phyloP scores from a whole-genome alignment of 164 flowering plant species.

The Piper longum region DNA sequence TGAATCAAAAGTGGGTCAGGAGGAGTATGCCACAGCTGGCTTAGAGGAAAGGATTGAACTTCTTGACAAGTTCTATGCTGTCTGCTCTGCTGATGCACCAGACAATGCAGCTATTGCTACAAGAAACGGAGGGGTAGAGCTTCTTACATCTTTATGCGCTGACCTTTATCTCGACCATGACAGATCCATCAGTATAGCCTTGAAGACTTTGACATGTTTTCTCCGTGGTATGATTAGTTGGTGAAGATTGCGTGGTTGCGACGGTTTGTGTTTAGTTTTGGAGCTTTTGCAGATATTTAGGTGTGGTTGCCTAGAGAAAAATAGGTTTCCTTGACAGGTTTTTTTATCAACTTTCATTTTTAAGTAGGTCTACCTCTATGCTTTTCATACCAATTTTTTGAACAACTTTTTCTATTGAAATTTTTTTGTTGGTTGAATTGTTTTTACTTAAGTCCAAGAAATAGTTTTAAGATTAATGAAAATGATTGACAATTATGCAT shows the following conservation, averaged over 20 bases:
- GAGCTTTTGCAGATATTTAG: not conserved
- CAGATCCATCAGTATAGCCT: constrained; percentile 22
- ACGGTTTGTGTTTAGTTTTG: not conserved
- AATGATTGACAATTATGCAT: too few species aligned
- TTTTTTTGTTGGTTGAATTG: too few species aligned
- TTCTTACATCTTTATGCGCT: constrained; percentile 45
- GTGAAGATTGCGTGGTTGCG: not conserved
- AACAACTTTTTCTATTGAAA: too few species aligned
- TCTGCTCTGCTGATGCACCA: constrained; percentile 39
- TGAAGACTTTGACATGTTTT: constrained; percentile 44
- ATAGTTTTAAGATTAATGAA: too few species aligned
- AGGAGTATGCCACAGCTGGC: not conserved
- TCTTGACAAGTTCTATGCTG: constrained; percentile 31
- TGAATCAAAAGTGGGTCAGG: not conserved
- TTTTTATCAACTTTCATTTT: too few species aligned
- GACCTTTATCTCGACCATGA: constrained; percentile 20
- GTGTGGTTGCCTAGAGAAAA: not conserved
- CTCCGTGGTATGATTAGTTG: constrained; percentile 40
- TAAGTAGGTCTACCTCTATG: too few species aligned
- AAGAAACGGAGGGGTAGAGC: constrained; percentile 68
- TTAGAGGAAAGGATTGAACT: constrained; percentile 26
- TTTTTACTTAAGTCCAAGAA: too few species aligned
- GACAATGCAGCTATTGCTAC: constrained; percentile 53
- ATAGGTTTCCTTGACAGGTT: too few species aligned
- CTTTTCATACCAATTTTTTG: too few species aligned